Evolutionary conservation across 208 protist genomes (phyloP), one percentile per base, ranked within the genome.

Genomic region (Trypanosoma rangeli): DNA sequence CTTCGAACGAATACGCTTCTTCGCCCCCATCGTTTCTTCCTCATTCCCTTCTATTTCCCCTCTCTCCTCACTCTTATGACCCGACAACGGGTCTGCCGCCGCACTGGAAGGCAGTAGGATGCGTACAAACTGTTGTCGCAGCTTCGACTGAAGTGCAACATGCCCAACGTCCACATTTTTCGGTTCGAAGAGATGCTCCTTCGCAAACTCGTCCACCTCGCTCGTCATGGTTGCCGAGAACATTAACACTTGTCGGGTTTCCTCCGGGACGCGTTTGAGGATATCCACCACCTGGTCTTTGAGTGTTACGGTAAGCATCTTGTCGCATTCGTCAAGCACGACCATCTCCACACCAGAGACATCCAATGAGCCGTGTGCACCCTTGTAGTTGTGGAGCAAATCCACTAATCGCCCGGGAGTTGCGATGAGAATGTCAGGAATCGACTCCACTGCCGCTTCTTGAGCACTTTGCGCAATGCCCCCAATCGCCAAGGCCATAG

Each of bases 281-380:
- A 99, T 97, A 58, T 95, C 84, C 35, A 97, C 79, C 55, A 99
- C 98, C 82, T 99, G 98, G 44, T 98, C 97, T 63, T 97, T 89
- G 67, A 99, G 98, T 37, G 94, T 98, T 86, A 99, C 98, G 70
- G 99, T 99, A 39, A 99, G 89, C 97, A 99, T 98, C 70, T 98
- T 97, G 80, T 99, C 98, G 59, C 98, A 99, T 81, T 99, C 98
- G 74, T 99, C 98, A 12, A 99, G 83, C 8, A 98, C 90, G 16
- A 99, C 79, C 64, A 97, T 87, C 70, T 97, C 93, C 37, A 98
- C 88, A 16, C 87, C 73, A 28, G 85, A 83, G 4, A 98, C 67
- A 68, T 95, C 95, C 8, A 99, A 71, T 46, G 65, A 53, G 15
- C 94, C 94, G 18, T 68, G 62, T 7, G 76, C 70, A 33, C 76